A percentile compares a stretch with the other conserved stretches of the same genome.
phyloP scores from a whole-genome alignment of 305 asterid species.

The Fraxinus velutina region DNA sequence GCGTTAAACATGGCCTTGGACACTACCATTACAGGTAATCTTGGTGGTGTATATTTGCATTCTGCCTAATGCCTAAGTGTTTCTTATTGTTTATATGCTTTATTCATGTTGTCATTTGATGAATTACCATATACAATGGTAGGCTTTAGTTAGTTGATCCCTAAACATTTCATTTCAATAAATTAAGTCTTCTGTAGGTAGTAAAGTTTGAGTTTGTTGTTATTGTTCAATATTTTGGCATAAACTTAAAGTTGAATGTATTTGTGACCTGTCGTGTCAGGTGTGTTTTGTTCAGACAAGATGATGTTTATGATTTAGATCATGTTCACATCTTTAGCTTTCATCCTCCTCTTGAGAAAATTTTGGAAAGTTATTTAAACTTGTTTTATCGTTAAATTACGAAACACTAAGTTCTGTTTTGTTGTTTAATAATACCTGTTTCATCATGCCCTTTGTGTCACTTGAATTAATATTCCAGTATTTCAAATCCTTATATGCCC shows the following conservation, averaged over 20 bases:
- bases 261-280: slow-evolving; percentile 1
- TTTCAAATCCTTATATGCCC: not conserved
- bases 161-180: not conserved
- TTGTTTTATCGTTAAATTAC: slow-evolving; percentile 1
- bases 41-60: not conserved
- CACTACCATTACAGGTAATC: slow-evolving; percentile 88
- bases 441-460: not conserved
- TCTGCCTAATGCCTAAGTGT: not conserved
- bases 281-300: not conserved
- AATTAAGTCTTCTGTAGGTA: not conserved
- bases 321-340: slow-evolving; percentile 7
- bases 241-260: slow-evolving; percentile 7
- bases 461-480: not conserved
- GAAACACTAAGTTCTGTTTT: not conserved
- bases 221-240: not conserved
- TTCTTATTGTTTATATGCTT: not conserved
- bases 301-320: not conserved
- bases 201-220: not conserved
- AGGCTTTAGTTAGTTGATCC: slow-evolving; percentile 8
- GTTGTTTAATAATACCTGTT: not conserved
- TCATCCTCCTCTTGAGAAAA: not conserved
- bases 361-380: not conserved
- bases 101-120: not conserved
- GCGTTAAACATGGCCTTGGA: slow-evolving; percentile 91
- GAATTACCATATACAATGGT: not conserved